A percentile compares a stretch with the other conserved stretches of the same genome.
phyloP scores from a whole-genome alignment of 306 rosid species.

The Cucumis melo region DNA sequence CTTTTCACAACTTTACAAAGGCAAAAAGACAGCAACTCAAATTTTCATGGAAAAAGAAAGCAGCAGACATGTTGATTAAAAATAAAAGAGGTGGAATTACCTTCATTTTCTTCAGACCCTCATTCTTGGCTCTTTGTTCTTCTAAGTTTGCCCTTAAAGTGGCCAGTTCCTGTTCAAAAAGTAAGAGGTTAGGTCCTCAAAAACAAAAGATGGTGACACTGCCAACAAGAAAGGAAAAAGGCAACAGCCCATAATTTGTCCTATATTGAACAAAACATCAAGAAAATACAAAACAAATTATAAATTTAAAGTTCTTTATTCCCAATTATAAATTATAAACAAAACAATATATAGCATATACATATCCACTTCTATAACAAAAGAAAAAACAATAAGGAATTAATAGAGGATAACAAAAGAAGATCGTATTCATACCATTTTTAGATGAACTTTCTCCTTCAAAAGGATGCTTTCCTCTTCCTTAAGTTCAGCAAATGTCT shows the following conservation, averaged over 20 bases:
- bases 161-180: slow-evolving; percentile 45
- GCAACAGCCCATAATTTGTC: not conserved
- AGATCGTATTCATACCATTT: slow-evolving; percentile 41
- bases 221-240: not conserved
- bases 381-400: no score
- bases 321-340: not conserved
- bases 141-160: slow-evolving; percentile 31
- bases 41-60: not conserved
- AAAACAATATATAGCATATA: not conserved
- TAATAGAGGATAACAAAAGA: not conserved
- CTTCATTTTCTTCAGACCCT: slow-evolving; percentile 71
- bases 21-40: not conserved
- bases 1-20: not conserved
- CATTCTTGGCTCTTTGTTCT: slow-evolving; percentile 45
- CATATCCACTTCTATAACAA: no score
- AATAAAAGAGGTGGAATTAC: slow-evolving; percentile 16
- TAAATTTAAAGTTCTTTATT: not conserved
- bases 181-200: not conserved
- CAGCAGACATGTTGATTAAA: not conserved
- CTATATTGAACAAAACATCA: not conserved
- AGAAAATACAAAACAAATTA: not conserved
- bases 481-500: slow-evolving; percentile 71
- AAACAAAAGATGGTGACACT: not conserved
- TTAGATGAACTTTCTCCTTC: slow-evolving; percentile 40
- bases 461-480: slow-evolving; percentile 68